Percentiles rank a stretch among this genome's conserved stretches.
Evolutionary conservation across 148 eudicot species (phyloP).

Genomic region (Camellia sinensis): DNA sequence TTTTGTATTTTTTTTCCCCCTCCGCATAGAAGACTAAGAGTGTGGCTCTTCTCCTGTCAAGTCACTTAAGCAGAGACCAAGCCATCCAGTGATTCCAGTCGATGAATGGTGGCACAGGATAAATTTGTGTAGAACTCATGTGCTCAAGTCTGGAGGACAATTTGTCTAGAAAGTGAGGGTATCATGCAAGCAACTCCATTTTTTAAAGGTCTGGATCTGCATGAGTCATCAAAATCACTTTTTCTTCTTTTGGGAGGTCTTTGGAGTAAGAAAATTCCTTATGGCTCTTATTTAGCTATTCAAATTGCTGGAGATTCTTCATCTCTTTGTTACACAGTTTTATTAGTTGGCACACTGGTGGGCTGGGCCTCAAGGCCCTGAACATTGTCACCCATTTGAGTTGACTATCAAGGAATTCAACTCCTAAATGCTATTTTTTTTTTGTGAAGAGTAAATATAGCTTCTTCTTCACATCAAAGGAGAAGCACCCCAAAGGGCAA

Average conservation of each 20-base stretch:
- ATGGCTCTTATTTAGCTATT: slow-evolving; percentile 2
- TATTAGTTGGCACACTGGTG: background rate
- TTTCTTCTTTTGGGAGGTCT: background rate
- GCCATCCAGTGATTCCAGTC: background rate
- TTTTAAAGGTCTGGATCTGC: background rate
- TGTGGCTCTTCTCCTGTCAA: background rate
- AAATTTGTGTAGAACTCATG: background rate
- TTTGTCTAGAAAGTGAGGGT: background rate
- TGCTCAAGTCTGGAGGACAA: background rate
- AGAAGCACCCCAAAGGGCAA: background rate
- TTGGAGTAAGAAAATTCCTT: background rate
- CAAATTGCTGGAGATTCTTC: background rate
- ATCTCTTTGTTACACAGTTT: background rate
- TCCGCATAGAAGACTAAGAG: background rate
- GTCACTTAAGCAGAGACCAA: background rate
- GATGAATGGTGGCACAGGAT: background rate
- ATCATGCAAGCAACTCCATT: background rate
- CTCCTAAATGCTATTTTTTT: background rate
- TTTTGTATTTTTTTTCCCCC: background rate
- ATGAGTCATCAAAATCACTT: too few species aligned
- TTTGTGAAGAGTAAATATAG: background rate
- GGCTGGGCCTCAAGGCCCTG: background rate
- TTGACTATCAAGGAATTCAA: background rate
- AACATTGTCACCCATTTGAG: background rate
- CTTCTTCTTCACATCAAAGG: background rate